Evolutionary conservation across 2,329 filamentous ascomycete species (phyloP).

Genomic region (Mycosphaerella arachidis): DNA sequence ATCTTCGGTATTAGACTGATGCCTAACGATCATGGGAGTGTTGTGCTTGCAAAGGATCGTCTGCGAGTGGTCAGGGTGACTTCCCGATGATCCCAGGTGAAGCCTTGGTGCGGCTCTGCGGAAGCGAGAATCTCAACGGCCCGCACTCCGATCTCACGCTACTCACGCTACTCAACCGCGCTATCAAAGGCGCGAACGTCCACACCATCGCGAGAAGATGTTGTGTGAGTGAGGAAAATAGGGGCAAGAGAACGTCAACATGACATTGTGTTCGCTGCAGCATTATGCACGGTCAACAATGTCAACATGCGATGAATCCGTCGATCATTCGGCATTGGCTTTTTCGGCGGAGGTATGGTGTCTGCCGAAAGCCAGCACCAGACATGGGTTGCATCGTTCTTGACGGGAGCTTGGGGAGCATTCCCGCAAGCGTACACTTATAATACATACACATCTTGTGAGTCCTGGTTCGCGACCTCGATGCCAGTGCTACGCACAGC

Average conservation of each 20-base stretch:
- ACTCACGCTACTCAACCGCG: neutral
- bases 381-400: too few species aligned
- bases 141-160: neutral
- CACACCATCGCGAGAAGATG: neutral
- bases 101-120: constrained; percentile 3
- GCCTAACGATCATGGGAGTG: neutral
- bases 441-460: too few species aligned
- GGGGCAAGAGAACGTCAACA: neutral
- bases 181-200: neutral
- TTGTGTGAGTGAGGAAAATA: neutral
- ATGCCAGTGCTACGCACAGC: too few species aligned
- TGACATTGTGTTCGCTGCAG: too few species aligned
- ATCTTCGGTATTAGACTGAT: constrained; percentile 30
- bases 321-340: too few species aligned
- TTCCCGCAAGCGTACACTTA: too few species aligned
- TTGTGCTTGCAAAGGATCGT: neutral
- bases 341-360: too few species aligned
- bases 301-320: too few species aligned
- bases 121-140: neutral
- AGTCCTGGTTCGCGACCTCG: too few species aligned
- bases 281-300: too few species aligned
- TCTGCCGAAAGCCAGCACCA: too few species aligned
- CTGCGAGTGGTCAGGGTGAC: neutral
- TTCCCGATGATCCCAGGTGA: neutral
- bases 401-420: too few species aligned